Percentiles rank a stretch among this genome's conserved stretches.
These are phyloP conservation scores for Candida silvicultrix DNA, from an alignment of 805 yeast genomes.

Conservation along the genomic window DNA sequence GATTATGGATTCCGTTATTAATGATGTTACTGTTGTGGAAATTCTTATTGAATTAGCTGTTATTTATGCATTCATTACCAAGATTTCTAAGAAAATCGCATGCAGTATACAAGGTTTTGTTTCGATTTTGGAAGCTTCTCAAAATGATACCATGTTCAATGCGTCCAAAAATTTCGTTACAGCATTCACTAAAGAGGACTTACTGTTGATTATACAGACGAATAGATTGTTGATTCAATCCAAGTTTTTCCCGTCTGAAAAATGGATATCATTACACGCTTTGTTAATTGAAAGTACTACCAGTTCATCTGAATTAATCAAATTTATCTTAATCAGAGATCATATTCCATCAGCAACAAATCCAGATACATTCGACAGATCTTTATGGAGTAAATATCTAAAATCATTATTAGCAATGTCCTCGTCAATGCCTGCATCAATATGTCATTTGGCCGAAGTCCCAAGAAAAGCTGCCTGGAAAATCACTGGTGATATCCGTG, in stretches of 20 bases:
- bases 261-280: constrained; percentile 69
- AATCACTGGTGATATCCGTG: constrained; percentile 59
- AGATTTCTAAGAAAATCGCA: constrained; percentile 36
- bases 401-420: constrained; percentile 51
- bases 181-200: constrained; percentile 35
- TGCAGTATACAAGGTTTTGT: constrained; percentile 37
- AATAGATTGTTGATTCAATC: constrained; percentile 46
- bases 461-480: constrained; percentile 65
- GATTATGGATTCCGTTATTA: constrained; percentile 69
- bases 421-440: constrained; percentile 60
- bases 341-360: constrained; percentile 45
- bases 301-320: constrained; percentile 45
- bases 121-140: constrained; percentile 31
- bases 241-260: constrained; percentile 56
- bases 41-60: constrained; percentile 62
- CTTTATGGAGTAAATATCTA: constrained; percentile 64
- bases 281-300: constrained; percentile 50
- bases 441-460: constrained; percentile 64
- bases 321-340: constrained; percentile 40
- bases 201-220: constrained; percentile 37
- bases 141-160: constrained; percentile 33
- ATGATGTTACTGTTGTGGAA: constrained; percentile 65
- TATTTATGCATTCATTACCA: constrained; percentile 49
- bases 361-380: constrained; percentile 48
- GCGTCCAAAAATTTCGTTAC: constrained; percentile 34